Evolutionary conservation across 139 green algal species (phyloP).

Genomic region (Tetraselmis chui): DNA sequence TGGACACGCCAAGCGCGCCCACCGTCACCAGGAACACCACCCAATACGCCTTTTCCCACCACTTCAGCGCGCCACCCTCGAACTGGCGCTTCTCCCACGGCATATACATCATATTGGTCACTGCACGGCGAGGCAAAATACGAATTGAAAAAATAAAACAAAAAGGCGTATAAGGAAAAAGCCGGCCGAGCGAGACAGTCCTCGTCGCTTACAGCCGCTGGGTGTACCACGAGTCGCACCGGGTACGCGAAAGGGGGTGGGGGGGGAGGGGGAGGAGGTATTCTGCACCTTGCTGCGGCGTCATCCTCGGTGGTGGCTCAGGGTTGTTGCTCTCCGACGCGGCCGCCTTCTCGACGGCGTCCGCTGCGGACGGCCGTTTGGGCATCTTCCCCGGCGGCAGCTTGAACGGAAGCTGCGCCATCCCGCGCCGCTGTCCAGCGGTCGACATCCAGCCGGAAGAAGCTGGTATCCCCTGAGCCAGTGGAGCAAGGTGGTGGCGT

Average conservation of each 20-base stretch:
- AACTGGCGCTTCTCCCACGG: neutral
- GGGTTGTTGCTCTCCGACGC: no score
- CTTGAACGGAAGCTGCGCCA: neutral
- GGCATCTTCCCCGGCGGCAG: neutral
- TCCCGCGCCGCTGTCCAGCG: neutral
- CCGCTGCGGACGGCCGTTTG: neutral
- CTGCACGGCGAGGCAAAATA: neutral
- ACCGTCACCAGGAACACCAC: neutral
- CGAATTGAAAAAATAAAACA: no score
- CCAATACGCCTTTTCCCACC: neutral
- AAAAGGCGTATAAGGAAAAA: no score
- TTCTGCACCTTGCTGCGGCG: no score
- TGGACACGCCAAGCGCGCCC: neutral
- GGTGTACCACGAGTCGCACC: no score
- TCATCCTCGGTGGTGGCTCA: no score
- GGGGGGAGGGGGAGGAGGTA: no score
- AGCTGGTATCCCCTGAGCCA: neutral
- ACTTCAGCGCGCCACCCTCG: neutral
- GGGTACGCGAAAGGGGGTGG: no score
- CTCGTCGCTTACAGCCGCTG: no score
- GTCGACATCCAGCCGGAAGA: neutral
- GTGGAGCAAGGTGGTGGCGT: neutral
- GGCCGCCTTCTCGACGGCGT: no score
- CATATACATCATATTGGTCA: neutral
- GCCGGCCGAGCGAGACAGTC: no score